These are phyloP conservation scores for Coemansia sp. DNA, from an alignment of 371 early-diverging fungal genomes.

Conservation along the genomic window DNA sequence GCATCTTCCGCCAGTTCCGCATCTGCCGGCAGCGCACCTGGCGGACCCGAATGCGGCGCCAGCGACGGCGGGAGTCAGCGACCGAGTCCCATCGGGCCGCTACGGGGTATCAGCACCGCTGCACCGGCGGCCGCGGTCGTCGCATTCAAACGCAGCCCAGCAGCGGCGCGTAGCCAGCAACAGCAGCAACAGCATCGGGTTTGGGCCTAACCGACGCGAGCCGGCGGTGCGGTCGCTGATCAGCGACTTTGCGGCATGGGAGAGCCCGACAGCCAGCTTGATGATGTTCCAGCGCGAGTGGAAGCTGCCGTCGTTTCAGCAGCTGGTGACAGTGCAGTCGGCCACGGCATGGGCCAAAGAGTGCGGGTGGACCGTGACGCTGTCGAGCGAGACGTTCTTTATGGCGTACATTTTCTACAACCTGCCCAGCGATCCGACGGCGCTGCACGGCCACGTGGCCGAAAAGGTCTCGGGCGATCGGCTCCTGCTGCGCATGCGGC, in stretches of 20 bases:
- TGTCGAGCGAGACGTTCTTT: slow-evolving; percentile 49
- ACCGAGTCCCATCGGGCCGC: slow-evolving; percentile 3
- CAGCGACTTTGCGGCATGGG: slow-evolving; percentile 50
- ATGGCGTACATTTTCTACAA: slow-evolving; percentile 49
- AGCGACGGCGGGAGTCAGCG: slow-evolving; percentile 10
- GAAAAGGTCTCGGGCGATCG: slow-evolving; percentile 43
- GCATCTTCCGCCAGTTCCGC: slow-evolving; percentile 31
- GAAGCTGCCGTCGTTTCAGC: slow-evolving; percentile 52
- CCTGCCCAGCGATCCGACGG: slow-evolving; percentile 26
- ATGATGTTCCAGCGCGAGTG: slow-evolving; percentile 53
- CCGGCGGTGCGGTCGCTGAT: slow-evolving; percentile 37
- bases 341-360: slow-evolving; percentile 48
- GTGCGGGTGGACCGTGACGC: slow-evolving; percentile 46
- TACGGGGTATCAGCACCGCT: slow-evolving; percentile 8
- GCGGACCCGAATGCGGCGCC: slow-evolving; percentile 4
- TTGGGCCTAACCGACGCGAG: slow-evolving; percentile 38
- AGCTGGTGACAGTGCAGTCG: slow-evolving; percentile 38
- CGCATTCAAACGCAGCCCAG: slow-evolving; percentile 34
- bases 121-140: slow-evolving; percentile 36
- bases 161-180: slow-evolving; percentile 32
- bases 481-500: slow-evolving; percentile 47
- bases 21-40: background rate
- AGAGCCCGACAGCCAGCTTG: slow-evolving; percentile 45
- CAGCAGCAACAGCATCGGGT: slow-evolving; percentile 11
- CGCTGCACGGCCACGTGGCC: slow-evolving; percentile 26